These are phyloP conservation scores for Sporothrix inflata DNA, from an alignment of 2,329 filamentous ascomycete species.

Conservation along the genomic window DNA sequence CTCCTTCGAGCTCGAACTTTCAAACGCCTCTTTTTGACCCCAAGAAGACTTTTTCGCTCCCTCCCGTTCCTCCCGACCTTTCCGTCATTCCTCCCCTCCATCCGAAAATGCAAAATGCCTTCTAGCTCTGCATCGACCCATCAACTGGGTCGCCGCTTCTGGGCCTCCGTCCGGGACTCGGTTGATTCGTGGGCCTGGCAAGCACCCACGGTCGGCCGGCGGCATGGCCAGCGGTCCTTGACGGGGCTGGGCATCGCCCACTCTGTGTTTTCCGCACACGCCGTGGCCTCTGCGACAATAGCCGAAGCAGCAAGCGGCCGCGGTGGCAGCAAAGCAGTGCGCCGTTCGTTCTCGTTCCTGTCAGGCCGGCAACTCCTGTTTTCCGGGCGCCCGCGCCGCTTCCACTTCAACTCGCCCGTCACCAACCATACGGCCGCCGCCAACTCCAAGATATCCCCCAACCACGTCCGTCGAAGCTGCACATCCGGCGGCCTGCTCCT, in stretches of 20 bases:
- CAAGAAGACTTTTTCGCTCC: not conserved
- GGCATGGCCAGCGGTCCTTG: conserved; percentile 29
- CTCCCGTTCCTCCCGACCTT: not conserved
- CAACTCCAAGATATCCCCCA: conserved; percentile 39
- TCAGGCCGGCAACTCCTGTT: conserved; percentile 14
- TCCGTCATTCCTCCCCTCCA: not conserved
- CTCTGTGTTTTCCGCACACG: conserved; percentile 14
- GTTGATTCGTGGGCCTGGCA: conserved; percentile 35
- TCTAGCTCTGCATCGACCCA: conserved; percentile 42
- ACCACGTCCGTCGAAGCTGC: conserved; percentile 54
- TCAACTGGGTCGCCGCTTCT: conserved; percentile 43
- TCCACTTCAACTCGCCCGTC: not conserved
- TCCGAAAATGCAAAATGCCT: conserved; percentile 39
- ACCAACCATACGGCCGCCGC: not conserved
- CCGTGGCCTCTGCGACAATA: conserved; percentile 13
- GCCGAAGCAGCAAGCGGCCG: conserved; percentile 20
- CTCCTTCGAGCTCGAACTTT: not conserved
- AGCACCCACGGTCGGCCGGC: conserved; percentile 29
- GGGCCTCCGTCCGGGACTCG: conserved; percentile 41
- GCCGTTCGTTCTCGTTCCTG: conserved; percentile 24
- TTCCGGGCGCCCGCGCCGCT: conserved; percentile 19
- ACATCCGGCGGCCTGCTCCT: conserved; percentile 60
- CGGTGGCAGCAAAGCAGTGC: conserved; percentile 9
- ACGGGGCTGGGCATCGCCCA: conserved; percentile 27
- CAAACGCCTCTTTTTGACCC: not conserved